These are phyloP conservation scores for Lasiosphaeria ovina DNA, from an alignment of 495 filamentous ascomycete species.

Conservation along the genomic window DNA sequence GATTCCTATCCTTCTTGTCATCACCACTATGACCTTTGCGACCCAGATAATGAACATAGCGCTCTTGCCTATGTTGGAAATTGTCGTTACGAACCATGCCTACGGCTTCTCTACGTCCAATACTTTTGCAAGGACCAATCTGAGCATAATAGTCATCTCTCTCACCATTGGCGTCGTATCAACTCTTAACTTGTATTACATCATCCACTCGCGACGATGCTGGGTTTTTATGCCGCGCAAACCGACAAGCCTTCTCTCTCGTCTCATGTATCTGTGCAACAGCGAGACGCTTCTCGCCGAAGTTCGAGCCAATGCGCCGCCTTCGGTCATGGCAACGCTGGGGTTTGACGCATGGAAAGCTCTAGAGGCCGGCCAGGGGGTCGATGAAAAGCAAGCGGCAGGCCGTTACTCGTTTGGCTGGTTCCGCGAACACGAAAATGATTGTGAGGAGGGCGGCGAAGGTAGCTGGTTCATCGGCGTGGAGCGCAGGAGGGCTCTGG, in stretches of 20 bases:
- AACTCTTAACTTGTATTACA: not conserved
- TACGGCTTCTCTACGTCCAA: not conserved
- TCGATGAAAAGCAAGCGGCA: not conserved
- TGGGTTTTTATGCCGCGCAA: not conserved
- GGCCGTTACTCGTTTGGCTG: constrained; percentile 3
- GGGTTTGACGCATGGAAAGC: too few relatives aligned
- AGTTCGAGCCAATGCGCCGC: not conserved
- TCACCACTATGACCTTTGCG: not conserved
- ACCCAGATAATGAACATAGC: not conserved
- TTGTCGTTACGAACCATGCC: not conserved
- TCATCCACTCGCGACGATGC: not conserved
- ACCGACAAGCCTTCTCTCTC: not conserved
- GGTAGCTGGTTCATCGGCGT: constrained; percentile 4
- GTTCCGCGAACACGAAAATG: not conserved
- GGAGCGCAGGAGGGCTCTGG: not conserved
- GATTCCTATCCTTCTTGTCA: not conserved
- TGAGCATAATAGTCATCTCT: not conserved
- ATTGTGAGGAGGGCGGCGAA: too few relatives aligned
- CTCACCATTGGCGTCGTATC: not conserved
- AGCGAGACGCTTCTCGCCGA: constrained; percentile 1
- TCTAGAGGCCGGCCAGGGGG: too few relatives aligned
- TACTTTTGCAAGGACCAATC: not conserved
- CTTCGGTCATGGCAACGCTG: not conserved
- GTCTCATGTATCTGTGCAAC: not conserved
- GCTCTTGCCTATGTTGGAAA: not conserved